Evolutionary conservation across 495 filamentous ascomycete species (phyloP), one percentile per base, ranked within the genome.

Genomic region (Cairneyella variabilis): DNA sequence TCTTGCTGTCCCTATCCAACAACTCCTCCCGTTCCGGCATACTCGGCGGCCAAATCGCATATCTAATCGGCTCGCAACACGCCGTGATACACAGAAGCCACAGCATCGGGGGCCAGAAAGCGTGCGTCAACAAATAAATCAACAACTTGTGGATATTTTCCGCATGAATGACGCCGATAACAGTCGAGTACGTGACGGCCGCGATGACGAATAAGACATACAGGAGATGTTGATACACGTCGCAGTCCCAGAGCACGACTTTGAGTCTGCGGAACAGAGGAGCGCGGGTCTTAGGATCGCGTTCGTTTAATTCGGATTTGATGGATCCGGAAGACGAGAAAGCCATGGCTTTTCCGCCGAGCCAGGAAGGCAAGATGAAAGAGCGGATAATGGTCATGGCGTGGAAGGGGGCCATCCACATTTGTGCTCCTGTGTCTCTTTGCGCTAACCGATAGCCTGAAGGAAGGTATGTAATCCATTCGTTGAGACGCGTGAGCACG

Each of bases 391-490:
- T 54, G n/a, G 54, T 52, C 27, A 54, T 32, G 38, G 51, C 59
- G 42, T 58, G 51, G 47, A 47, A 62, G 3, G 54, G 54, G 14
- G 59, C 50, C 51, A 62, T 58, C 59, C 55, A 58, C 21, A 62
- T 36, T 23, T 61, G 58, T 3, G 57, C 57, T 3, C 36, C 42
- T 9, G 40, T 32, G 25, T 60, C 57, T 16, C 57, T 30, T 56
- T 73, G 72, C 23, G 69, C 70, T 20, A 69, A 70, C 46, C 68
- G 64, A 49, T 76, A 75, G 48, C 72, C 73, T 1, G 72, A 69
- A 0, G 72, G 72, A 36, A 74, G 67, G 48, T 66, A 72, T 8
- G 73, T 62, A 5, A 69, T 67, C 55, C 70, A 66, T 45, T 76
- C 73, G 52, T 67, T 71, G 0, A 76, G 56, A 32, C 71, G 68